Evolutionary conservation across 129 eudicot genomes (phyloP).

Genomic region (Artemisia annua): DNA sequence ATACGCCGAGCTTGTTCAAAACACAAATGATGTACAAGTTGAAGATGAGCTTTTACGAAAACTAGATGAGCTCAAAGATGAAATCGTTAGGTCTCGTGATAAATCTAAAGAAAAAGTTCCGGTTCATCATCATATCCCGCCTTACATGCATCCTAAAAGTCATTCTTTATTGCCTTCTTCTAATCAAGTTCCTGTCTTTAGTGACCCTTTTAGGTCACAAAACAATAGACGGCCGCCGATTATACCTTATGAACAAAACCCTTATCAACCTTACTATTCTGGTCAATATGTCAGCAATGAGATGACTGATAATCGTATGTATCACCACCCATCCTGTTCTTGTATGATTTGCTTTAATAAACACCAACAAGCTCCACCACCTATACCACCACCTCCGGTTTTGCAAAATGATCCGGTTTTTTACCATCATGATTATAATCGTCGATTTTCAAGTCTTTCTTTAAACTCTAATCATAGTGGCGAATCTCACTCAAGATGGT

Average conservation of each 20-base stretch:
- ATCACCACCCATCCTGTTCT: slow-evolving; percentile 70
- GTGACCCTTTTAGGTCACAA: slow-evolving; percentile 58
- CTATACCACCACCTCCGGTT: slow-evolving; percentile 38
- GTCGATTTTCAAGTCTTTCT: slow-evolving; percentile 36
- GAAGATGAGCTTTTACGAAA: slow-evolving; percentile 75
- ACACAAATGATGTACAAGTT: slow-evolving; percentile 34
- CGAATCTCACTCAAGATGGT: slow-evolving; percentile 48
- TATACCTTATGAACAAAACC: slow-evolving; percentile 41
- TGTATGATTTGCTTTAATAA: slow-evolving; percentile 66
- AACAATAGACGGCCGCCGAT: slow-evolving; percentile 44
- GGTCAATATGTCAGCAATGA: slow-evolving; percentile 54
- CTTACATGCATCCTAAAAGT: slow-evolving; percentile 33
- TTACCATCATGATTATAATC: slow-evolving; percentile 48
- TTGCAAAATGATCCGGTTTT: slow-evolving; percentile 34
- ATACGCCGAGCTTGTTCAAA: slow-evolving; percentile 38
- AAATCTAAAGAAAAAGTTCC: slow-evolving; percentile 56
- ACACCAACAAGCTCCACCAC: slow-evolving; percentile 52
- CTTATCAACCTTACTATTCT: slow-evolving; percentile 49
- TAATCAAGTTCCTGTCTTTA: slow-evolving; percentile 50
- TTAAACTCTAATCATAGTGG: slow-evolving; percentile 37
- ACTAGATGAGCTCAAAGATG: slow-evolving; percentile 80
- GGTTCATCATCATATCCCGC: slow-evolving; percentile 36
- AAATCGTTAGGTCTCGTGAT: slow-evolving; percentile 61
- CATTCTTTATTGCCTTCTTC: slow-evolving; percentile 44
- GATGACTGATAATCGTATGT: slow-evolving; percentile 31